Evolutionary conservation across 176 grass and related monocot species (phyloP), one percentile per base, ranked within the genome.

Genomic region (Phoenix dactylifera): DNA sequence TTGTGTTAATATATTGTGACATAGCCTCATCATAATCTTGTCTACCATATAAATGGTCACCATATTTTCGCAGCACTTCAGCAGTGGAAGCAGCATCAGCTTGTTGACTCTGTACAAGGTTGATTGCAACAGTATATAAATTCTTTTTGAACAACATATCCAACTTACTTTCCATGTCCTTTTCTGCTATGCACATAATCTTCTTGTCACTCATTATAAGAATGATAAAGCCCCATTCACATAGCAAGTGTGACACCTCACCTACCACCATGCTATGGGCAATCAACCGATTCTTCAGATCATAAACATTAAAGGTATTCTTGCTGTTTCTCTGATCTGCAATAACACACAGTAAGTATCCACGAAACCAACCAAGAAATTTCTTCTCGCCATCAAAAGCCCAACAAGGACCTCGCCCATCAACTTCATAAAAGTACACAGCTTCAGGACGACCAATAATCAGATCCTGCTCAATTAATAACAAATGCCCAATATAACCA

Each of bases 131-230:
- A 54, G 88, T 93, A 72, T 98, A 98, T 22, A 92, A 81, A 76
- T 92, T 98, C 71, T 89, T 98, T 76, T 92, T 93, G 51, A 98
- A 98, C 60, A 98, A 65, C 93, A 98, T 93, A 69, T 98, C 81
- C 58, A 98, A 80, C 72, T 98, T 98, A 82, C 88, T 98, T 79
- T 92, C 94, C 94, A 89, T 98, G 55, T 98, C 87, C 70, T 92
- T 98, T 67, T 98, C 94, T 74, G 88, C 88, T 61, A 98, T 85
- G 79, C 88, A 98, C 67, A 89, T 63, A 69, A 83, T 72, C 61
- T 71, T 98, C 88, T 86, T 98, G 69, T 98, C 88, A 4, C 55
- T 68, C 84, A 83, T 89, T 74, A 98, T 71, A 20, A 98, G 76
- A 65, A 98, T 82, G 77, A 93, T 88, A 70, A 86, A 93, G 55